Base-by-base conservation (phyloP, 1,284 basidiomycete species). In the Ceratobasidium sp. region DNA sequence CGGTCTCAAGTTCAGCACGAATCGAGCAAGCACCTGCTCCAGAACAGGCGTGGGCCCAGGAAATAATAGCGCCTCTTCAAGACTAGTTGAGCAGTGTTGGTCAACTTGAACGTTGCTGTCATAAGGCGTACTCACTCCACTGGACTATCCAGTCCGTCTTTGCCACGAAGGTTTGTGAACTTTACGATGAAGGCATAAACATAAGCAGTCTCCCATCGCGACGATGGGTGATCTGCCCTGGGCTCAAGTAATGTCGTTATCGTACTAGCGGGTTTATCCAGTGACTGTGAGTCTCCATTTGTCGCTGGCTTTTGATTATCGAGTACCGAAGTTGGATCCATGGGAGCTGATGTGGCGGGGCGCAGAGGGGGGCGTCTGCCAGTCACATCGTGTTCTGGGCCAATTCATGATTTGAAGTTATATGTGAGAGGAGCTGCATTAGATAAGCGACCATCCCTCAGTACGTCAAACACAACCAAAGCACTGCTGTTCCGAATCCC, bases 121-220 rank as follows among this genome's bases (percentile, higher is more conserved):
- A 60, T 12, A 40, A 47, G 10, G 17, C 32, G 60, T 54, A 85
- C 91, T 80, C 78, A 93, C 91, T 92, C 90, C 86, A 88, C 87
- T 58, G 88, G 85, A 74, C 86, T 84, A 76, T 91, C 86, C 69
- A 93, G 80, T 64, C 90, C 89, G 77, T 91, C 89, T 79, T 90
- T 91, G 69, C 82, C 80, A 74, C 85, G 85, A 73, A 92, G 80
- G 78, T 84, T 82, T 25, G 90, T 91, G 80, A 91, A 93, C 78
- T 86, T 90, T 80, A 84, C 86, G 74, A 93, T 87, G 81, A 93
- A 93, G 31, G 86, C 84, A 78, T 91, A 93, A 45, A 93, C 85
- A 78, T 91, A 93, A 73, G 90, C 79, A n/a, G 88, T 86, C 80
- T 93, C 91, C 91, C 91, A 93, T 77, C 89, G 87, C 80, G 89